phyloP scores from a whole-genome alignment of 1,139 yeast species.

The Tardiomyces depauwii region DNA sequence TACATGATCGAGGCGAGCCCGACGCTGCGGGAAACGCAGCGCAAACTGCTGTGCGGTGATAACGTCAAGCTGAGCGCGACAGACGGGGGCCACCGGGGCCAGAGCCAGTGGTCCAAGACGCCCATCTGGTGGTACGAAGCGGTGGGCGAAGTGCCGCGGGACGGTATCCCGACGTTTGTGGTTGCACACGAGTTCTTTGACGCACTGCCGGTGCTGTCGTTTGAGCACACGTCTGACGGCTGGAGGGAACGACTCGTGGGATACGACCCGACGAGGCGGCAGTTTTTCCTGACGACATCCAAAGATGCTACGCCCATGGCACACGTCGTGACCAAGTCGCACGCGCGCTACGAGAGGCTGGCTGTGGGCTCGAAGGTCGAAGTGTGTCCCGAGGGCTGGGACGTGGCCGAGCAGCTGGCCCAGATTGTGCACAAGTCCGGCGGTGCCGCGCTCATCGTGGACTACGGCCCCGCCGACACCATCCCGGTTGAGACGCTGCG shows the following conservation, averaged over 20 bases:
- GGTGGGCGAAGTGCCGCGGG: constrained; percentile 41
- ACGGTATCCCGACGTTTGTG: constrained; percentile 43
- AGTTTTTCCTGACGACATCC: constrained; percentile 48
- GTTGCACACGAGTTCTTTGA: constrained; percentile 84
- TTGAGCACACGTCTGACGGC: constrained; percentile 38
- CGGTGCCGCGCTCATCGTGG: constrained; percentile 68
- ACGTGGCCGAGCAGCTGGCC: constrained; percentile 24
- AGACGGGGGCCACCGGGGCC: constrained; percentile 1
- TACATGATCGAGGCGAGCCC: constrained; percentile 65
- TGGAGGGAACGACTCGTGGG: constrained; percentile 78
- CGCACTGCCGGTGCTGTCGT: constrained; percentile 71
- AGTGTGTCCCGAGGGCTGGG: constrained; percentile 66
- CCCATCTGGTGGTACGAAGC: constrained; percentile 58
- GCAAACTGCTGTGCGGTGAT: constrained; percentile 36
- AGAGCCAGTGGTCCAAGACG: constrained; percentile 43
- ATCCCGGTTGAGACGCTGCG: constrained; percentile 62
- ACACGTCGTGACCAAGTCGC: constrained; percentile 40
- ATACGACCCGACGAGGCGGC: constrained; percentile 18
- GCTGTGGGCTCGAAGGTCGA: constrained; percentile 54
- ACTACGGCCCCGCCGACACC: constrained; percentile 56
- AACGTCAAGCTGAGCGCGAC: constrained; percentile 12
- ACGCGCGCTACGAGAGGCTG: constrained; percentile 41
- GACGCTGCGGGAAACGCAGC: constrained; percentile 49
- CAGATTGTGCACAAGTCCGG: constrained; percentile 26
- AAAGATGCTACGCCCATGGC: constrained; percentile 58